Evolutionary conservation across 805 yeast species (phyloP).

Genomic region (Suhomyces sp.): DNA sequence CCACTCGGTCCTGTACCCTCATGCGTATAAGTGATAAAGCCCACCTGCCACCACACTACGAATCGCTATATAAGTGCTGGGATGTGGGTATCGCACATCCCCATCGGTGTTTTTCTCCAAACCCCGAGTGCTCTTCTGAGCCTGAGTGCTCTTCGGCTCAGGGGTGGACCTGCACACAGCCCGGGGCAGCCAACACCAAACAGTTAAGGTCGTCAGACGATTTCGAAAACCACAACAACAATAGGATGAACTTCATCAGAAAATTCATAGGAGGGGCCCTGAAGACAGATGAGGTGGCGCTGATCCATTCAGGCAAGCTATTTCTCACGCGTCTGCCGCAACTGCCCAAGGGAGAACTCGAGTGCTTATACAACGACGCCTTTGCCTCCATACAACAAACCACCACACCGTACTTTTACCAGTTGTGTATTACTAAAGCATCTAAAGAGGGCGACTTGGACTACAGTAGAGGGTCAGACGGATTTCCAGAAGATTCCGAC

Average conservation of each 20-base stretch:
- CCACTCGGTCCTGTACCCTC: background rate
- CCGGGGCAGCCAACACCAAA: background rate
- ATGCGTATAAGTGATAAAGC: background rate
- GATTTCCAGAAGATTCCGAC: conserved; percentile 47
- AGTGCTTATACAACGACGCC: conserved; percentile 80
- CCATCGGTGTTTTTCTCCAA: background rate
- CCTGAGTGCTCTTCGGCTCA: background rate
- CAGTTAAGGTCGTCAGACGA: background rate
- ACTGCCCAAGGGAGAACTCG: conserved; percentile 85
- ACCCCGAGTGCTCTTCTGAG: background rate
- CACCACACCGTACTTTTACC: conserved; percentile 62
- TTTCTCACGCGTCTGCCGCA: conserved; percentile 67
- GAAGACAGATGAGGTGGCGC: conserved; percentile 57
- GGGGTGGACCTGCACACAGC: background rate
- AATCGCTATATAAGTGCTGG: background rate
- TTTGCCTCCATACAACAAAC: conserved; percentile 69
- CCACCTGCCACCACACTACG: no score
- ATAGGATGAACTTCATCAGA: conserved; percentile 66
- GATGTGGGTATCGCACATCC: background rate
- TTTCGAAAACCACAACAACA: background rate
- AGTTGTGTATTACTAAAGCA: conserved; percentile 66
- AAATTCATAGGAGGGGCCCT: conserved; percentile 53
- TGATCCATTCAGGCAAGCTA: conserved; percentile 77
- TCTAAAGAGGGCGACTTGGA: conserved; percentile 66
- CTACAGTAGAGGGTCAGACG: conserved; percentile 28